These are phyloP conservation scores for Stachybotrys elegans DNA, from an alignment of 2,329 filamentous ascomycete species.

Conservation along the genomic window DNA sequence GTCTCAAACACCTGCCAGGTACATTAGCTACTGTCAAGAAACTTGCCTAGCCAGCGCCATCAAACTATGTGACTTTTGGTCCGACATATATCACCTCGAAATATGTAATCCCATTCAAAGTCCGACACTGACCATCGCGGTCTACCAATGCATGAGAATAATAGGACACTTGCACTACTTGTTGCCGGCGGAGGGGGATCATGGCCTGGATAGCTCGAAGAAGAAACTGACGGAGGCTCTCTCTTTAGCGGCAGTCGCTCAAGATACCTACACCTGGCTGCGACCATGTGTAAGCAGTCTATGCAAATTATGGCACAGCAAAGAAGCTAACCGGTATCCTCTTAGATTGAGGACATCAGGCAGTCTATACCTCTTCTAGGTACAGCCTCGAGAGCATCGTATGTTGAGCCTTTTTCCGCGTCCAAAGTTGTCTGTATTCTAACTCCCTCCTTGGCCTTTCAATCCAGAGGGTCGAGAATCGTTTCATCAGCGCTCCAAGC, in stretches of 20 bases:
- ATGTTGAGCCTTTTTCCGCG: no score
- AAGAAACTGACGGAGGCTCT: slow-evolving; percentile 10
- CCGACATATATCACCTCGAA: slow-evolving; percentile 8
- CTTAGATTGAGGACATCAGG: no score
- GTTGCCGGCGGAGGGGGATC: slow-evolving; percentile 6
- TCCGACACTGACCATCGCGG: slow-evolving; percentile 5
- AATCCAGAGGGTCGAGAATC: no score
- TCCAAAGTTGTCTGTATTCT: no score
- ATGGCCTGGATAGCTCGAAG: slow-evolving; percentile 7
- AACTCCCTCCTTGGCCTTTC: no score
- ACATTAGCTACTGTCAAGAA: slow-evolving; percentile 13
- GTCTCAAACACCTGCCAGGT: slow-evolving; percentile 8
- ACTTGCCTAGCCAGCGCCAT: slow-evolving; percentile 9
- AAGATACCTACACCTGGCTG: background rate
- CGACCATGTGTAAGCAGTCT: background rate
- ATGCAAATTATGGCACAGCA: no score
- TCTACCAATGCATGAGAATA: slow-evolving; percentile 15
- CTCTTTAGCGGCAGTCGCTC: background rate
- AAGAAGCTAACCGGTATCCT: no score
- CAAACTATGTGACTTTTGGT: slow-evolving; percentile 10
- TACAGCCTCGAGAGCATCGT: no score
- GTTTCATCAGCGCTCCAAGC: no score
- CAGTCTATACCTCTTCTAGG: no score
- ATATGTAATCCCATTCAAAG: slow-evolving; percentile 9
- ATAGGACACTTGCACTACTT: slow-evolving; percentile 9